These are phyloP conservation scores for Microdochium trichocladiopsis DNA, from an alignment of 2,329 filamentous ascomycete genomes.

Conservation along the genomic window DNA sequence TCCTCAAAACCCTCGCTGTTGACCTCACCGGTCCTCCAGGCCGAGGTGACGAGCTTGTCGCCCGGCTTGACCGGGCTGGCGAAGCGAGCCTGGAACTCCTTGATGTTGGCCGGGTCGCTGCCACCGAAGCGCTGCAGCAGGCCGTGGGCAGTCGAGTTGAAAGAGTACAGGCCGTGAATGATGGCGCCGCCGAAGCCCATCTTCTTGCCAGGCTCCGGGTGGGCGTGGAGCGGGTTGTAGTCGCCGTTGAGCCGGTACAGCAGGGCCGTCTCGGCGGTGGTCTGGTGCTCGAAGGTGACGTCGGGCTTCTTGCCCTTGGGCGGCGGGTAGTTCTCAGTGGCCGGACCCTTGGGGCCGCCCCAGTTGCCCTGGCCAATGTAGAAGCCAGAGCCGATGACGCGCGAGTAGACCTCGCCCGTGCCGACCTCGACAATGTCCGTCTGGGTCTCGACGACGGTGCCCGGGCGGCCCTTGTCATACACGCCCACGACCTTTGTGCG, in stretches of 20 bases:
- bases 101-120: constrained; percentile 73
- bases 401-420: constrained; percentile 63
- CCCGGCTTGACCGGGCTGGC: constrained; percentile 78
- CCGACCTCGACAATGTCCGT: constrained; percentile 65
- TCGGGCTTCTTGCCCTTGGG: constrained; percentile 68
- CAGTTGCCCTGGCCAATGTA: constrained; percentile 75
- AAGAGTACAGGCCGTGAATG: constrained; percentile 83
- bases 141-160: constrained; percentile 71
- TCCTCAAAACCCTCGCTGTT: constrained; percentile 67
- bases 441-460: constrained; percentile 76
- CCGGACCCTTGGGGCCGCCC: constrained; percentile 86
- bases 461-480: constrained; percentile 83
- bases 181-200: constrained; percentile 91
- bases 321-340: constrained; percentile 70
- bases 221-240: constrained; percentile 89
- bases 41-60: constrained; percentile 73
- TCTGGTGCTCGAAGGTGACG: constrained; percentile 62
- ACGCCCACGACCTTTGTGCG: constrained; percentile 74
- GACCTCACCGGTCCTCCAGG: constrained; percentile 68
- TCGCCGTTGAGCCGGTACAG: constrained; percentile 85
- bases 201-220: constrained; percentile 74
- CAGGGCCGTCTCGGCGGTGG: constrained; percentile 63
- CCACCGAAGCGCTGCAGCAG: constrained; percentile 67
- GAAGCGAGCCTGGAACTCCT: constrained; percentile 84
- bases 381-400: constrained; percentile 65